A percentile compares a stretch with the other conserved stretches of the same genome.
These are phyloP conservation scores for Mycena filopes DNA, from an alignment of 768 basidiomycete species.

Conservation along the genomic window DNA sequence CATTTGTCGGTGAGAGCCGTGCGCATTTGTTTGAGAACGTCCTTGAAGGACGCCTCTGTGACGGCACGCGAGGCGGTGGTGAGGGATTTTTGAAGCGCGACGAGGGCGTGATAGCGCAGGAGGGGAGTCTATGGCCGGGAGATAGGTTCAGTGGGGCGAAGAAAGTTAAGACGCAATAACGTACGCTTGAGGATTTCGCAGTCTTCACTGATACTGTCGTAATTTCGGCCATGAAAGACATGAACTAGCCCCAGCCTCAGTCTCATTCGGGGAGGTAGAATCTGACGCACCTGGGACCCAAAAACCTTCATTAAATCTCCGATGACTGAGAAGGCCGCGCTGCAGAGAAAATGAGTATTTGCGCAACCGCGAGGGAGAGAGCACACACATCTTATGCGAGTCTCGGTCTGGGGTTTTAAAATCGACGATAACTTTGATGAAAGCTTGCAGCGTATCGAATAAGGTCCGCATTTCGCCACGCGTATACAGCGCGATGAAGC, in stretches of 20 bases:
- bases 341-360: conserved; percentile 41
- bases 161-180: conserved; percentile 39
- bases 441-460: conserved; percentile 85
- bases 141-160: conserved; percentile 8
- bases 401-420: conserved; percentile 74
- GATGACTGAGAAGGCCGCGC: conserved; percentile 86
- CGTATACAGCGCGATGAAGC: conserved; percentile 77
- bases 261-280: too few relatives aligned
- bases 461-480: conserved; percentile 85
- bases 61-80: conserved; percentile 84
- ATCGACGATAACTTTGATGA: conserved; percentile 82
- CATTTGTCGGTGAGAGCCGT: conserved; percentile 83
- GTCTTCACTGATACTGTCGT: conserved; percentile 72
- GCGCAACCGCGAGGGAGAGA: background rate
- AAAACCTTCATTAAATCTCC: conserved; percentile 89
- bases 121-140: conserved; percentile 69
- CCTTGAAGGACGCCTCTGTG: conserved; percentile 80
- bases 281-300: conserved; percentile 79
- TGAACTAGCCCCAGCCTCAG: too few relatives aligned
- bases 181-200: conserved; percentile 76
- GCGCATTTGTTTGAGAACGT: conserved; percentile 87
- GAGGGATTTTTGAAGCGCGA: conserved; percentile 84
- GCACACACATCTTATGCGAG: conserved; percentile 70
- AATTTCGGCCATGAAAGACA: conserved; percentile 95
- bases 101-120: conserved; percentile 83